A percentile compares a stretch with the other conserved stretches of the same genome.
These are phyloP conservation scores for Coniochaeta sp. DNA, from an alignment of 2,329 filamentous ascomycete genomes.

Conservation along the genomic window DNA sequence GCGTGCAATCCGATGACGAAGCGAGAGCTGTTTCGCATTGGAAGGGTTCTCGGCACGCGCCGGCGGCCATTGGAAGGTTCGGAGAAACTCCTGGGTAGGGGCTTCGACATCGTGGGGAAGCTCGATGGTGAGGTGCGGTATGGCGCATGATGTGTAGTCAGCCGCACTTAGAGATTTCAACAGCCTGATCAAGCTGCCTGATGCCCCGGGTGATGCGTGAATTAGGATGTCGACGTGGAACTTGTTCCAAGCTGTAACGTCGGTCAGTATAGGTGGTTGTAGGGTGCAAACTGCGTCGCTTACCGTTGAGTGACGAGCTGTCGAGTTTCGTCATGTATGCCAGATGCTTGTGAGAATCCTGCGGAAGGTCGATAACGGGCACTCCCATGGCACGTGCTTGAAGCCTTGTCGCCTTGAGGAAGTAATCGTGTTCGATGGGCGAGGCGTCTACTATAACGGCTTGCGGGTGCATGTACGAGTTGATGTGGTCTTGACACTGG, in stretches of 20 bases:
- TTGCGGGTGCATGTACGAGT: slow-evolving; percentile 69
- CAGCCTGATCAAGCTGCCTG: slow-evolving; percentile 69
- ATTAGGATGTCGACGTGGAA: slow-evolving; percentile 76
- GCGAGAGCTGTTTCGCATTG: slow-evolving; percentile 50
- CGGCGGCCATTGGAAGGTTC: slow-evolving; percentile 62
- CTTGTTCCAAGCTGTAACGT: slow-evolving; percentile 62
- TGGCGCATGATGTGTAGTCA: slow-evolving; percentile 64
- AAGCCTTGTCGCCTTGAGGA: slow-evolving; percentile 52
- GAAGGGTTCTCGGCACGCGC: slow-evolving; percentile 26
- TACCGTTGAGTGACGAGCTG: slow-evolving; percentile 60
- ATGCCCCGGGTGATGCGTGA: slow-evolving; percentile 62
- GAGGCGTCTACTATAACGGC: slow-evolving; percentile 67
- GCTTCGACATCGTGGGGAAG: slow-evolving; percentile 65
- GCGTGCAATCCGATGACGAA: slow-evolving; percentile 67
- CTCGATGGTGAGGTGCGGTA: slow-evolving; percentile 77
- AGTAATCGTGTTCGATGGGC: slow-evolving; percentile 59
- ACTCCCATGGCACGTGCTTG: slow-evolving; percentile 44
- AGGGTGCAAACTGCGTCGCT: slow-evolving; percentile 8
- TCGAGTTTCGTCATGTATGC: slow-evolving; percentile 77
- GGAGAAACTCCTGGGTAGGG: slow-evolving; percentile 55
- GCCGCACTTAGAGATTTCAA: slow-evolving; percentile 68
- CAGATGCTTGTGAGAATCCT: slow-evolving; percentile 53
- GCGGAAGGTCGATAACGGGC: slow-evolving; percentile 71
- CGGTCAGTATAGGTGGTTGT: neutral
- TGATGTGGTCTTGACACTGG: slow-evolving; percentile 51